Conservation (phyloP, 345 rosid species). For the Salix caprea region DNA sequence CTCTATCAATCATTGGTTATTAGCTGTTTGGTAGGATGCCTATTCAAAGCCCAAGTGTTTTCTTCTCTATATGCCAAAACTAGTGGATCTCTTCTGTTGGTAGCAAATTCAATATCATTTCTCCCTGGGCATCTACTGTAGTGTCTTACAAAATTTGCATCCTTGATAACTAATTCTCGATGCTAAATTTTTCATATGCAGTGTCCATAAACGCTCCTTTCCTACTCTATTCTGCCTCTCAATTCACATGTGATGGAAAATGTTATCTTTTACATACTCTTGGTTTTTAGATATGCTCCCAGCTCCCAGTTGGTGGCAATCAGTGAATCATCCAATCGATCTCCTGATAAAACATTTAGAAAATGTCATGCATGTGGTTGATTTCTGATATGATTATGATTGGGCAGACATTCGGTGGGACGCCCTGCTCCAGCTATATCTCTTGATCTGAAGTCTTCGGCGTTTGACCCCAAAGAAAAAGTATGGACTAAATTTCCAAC, state of each 20-base stretch:
- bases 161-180: background rate
- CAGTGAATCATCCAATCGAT: background rate
- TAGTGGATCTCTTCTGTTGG: background rate
- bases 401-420: conserved; percentile 80
- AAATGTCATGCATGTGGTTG: background rate
- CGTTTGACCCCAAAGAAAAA: conserved; percentile 90
- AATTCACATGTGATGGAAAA: background rate
- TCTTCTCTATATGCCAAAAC: background rate
- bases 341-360: background rate
- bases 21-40: background rate
- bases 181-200: background rate
- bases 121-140: background rate
- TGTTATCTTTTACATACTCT: background rate
- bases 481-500: conserved; percentile 96
- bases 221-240: background rate
- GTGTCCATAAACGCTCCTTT: background rate
- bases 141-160: background rate
- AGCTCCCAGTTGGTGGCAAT: background rate
- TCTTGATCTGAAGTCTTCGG: conserved; percentile 82
- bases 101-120: background rate
- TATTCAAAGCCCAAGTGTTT: background rate
- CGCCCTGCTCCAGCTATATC: conserved; percentile 84
- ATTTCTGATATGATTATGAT: background rate
- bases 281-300: background rate
- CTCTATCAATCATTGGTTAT: background rate